Evolutionary conservation across 129 eudicot species (phyloP).

Genomic region (Flaveria trinervia): DNA sequence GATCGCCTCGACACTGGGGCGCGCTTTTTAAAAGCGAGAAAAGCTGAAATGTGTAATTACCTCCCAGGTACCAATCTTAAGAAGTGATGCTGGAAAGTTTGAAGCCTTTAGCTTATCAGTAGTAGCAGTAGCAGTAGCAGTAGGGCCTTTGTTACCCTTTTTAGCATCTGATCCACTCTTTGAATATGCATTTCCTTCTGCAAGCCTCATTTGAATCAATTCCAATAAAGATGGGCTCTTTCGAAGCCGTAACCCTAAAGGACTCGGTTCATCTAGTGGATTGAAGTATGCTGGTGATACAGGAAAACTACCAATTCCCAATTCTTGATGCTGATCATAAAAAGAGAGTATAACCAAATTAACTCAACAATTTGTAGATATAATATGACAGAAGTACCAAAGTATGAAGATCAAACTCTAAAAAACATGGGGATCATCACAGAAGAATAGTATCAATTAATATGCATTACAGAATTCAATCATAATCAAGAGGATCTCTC

Average conservation of each 20-base stretch:
- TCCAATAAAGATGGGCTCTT: slow-evolving; percentile 87
- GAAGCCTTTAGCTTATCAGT: slow-evolving; percentile 87
- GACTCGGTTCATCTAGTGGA: slow-evolving; percentile 87
- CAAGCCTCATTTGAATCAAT: slow-evolving; percentile 81
- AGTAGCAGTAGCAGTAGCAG: slow-evolving; percentile 33
- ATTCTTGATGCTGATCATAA: slow-evolving; percentile 36
- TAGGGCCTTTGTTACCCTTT: slow-evolving; percentile 47
- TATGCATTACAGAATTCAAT: background rate
- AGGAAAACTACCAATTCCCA: slow-evolving; percentile 40
- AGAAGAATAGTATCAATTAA: background rate
- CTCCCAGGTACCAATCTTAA: slow-evolving; percentile 97
- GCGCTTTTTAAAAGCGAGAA: background rate
- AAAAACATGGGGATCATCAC: background rate
- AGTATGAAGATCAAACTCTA: background rate
- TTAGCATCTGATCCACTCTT: slow-evolving; percentile 46
- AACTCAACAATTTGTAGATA: background rate
- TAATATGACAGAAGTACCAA: background rate
- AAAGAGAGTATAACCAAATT: background rate
- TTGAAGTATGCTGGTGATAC: slow-evolving; percentile 57
- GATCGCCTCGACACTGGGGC: background rate
- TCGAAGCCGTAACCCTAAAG: slow-evolving; percentile 76
- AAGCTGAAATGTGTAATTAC: slow-evolving; percentile 32
- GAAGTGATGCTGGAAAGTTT: slow-evolving; percentile 77
- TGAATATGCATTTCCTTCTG: slow-evolving; percentile 48
- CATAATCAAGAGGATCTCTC: background rate